phyloP scores from a whole-genome alignment of 768 basidiomycete species.

The Kwoniella europaea region DNA sequence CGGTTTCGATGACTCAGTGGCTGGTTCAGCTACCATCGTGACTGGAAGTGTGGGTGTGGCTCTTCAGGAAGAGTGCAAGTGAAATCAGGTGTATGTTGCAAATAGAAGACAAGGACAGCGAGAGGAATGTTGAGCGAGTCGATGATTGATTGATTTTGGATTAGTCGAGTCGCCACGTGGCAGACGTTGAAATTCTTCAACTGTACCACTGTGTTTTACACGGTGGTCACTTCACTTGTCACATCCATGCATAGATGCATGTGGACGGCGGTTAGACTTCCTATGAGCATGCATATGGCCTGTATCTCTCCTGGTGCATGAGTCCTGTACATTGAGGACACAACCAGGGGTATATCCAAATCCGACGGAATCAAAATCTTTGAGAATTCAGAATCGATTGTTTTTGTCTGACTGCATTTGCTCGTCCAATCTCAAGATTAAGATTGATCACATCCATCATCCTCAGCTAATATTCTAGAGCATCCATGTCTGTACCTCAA shows the following conservation, averaged over 20 bases:
- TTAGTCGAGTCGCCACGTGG: slow-evolving; percentile 10
- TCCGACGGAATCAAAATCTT: background rate
- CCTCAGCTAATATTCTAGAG: too few relatives aligned
- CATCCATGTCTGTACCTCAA: too few relatives aligned
- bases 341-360: background rate
- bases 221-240: too few relatives aligned
- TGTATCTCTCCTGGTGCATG: too few relatives aligned
- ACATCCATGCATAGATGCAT: background rate
- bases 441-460: too few relatives aligned
- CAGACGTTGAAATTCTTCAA: background rate
- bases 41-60: background rate
- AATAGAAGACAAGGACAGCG: background rate
- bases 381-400: too few relatives aligned
- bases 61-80: too few relatives aligned
- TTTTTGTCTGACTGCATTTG: too few relatives aligned
- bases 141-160: background rate
- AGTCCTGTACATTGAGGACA: too few relatives aligned
- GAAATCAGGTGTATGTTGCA: too few relatives aligned
- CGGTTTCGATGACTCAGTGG: background rate
- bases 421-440: too few relatives aligned
- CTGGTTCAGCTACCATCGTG: background rate
- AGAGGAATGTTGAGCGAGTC: slow-evolving; percentile 9
- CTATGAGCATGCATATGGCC: too few relatives aligned
- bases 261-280: background rate
- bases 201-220: background rate